Conservation (phyloP, 257 asterid species). For the Haberlea rhodopensis region DNA sequence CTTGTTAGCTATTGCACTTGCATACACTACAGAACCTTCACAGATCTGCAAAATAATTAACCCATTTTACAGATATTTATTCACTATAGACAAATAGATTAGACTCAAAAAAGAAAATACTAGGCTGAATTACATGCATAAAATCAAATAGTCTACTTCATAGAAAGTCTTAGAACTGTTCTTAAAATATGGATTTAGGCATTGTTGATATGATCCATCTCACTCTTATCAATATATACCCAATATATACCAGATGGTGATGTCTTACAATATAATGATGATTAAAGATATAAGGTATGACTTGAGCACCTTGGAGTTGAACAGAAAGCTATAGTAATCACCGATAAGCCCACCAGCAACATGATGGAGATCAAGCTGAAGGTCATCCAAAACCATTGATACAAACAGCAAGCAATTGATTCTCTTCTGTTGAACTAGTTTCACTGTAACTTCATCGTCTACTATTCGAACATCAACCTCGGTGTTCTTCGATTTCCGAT, state of each 20-base stretch:
- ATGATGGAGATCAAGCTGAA: slow-evolving; percentile 83
- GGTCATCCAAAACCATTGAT: slow-evolving; percentile 76
- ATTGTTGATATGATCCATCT: no score
- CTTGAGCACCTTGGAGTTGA: slow-evolving; percentile 71
- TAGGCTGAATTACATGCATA: no score
- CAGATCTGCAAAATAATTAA: slow-evolving; percentile 51
- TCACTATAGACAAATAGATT: background rate
- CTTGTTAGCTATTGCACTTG: slow-evolving; percentile 85
- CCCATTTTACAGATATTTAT: background rate
- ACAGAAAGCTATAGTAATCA: slow-evolving; percentile 70
- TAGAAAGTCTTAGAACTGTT: no score
- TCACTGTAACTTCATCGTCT: slow-evolving; percentile 78
- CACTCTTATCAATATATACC: no score
- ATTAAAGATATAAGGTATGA: background rate
- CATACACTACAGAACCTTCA: slow-evolving; percentile 84
- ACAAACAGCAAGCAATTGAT: slow-evolving; percentile 69
- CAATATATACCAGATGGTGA: no score
- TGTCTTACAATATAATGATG: no score
- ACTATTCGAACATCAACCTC: slow-evolving; percentile 85
- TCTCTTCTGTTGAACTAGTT: slow-evolving; percentile 86
- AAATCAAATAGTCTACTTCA: no score
- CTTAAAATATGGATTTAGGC: no score
- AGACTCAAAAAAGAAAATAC: no score
- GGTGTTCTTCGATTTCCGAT: slow-evolving; percentile 67
- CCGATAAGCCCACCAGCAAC: slow-evolving; percentile 95